A percentile compares a stretch with the other conserved stretches of the same genome.
phyloP scores from a whole-genome alignment of 208 protist species.

The Spongospora subterranea region DNA sequence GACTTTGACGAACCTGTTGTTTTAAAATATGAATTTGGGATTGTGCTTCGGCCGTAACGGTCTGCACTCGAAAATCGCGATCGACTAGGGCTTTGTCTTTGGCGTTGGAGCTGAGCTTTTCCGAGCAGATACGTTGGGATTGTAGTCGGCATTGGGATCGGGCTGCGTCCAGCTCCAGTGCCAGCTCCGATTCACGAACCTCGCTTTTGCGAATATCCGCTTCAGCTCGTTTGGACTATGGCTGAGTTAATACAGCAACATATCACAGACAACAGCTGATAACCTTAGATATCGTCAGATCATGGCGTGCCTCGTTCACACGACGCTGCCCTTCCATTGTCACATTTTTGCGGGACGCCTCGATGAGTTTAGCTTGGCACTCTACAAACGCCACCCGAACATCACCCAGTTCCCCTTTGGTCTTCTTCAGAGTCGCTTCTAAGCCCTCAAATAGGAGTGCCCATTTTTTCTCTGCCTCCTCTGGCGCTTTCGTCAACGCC shows the following conservation, averaged over 20 bases:
- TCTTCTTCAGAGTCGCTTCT: constrained; percentile 3
- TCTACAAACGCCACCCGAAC: not conserved
- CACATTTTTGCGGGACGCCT: not conserved
- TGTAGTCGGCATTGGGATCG: not conserved
- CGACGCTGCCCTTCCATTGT: not conserved
- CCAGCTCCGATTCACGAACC: not conserved
- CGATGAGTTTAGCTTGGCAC: not conserved
- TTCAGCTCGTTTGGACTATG: not conserved
- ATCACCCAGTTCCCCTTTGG: not conserved
- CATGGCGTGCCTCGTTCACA: not conserved
- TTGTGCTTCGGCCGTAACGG: not conserved
- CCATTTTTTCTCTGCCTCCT: constrained; percentile 44
- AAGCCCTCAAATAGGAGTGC: not conserved
- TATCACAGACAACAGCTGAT: not conserved
- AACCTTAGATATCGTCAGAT: not conserved
- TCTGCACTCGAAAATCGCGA: not conserved
- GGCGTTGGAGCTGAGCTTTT: not conserved
- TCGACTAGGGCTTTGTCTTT: constrained; percentile 29
- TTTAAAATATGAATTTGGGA: not conserved
- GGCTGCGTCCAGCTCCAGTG: not conserved
- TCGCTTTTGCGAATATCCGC: not conserved
- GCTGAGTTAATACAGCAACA: not conserved
- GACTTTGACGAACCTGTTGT: not conserved
- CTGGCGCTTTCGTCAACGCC: not conserved
- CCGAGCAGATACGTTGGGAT: not conserved